Percentiles rank a stretch among this genome's conserved stretches.
These are phyloP conservation scores for Pythium aphanidermatum DNA, from an alignment of 352 stramenopile species.

Conservation along the genomic window DNA sequence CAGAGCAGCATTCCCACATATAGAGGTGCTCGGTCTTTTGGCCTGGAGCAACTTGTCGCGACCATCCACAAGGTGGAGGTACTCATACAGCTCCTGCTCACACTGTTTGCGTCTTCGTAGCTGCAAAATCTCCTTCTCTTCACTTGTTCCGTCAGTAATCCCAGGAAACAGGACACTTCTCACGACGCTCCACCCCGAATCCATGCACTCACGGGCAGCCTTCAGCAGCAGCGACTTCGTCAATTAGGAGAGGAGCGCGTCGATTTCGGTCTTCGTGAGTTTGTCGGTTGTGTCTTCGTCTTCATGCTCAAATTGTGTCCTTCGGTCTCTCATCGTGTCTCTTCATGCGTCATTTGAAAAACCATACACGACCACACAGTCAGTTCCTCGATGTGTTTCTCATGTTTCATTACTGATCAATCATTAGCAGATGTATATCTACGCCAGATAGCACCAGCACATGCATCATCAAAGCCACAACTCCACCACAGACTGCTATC, in stretches of 20 bases:
- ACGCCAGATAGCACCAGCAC: too few species aligned
- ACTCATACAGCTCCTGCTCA: slow-evolving; percentile 21
- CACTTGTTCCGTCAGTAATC: neutral
- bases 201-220: slow-evolving; percentile 2
- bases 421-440: too few species aligned
- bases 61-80: slow-evolving; percentile 47
- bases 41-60: slow-evolving; percentile 36
- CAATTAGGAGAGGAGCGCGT: neutral
- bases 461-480: too few species aligned
- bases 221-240: slow-evolving; percentile 13
- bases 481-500: too few species aligned
- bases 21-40: slow-evolving; percentile 46
- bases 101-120: slow-evolving; percentile 7
- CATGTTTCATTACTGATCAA: too few species aligned
- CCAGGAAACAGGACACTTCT: slow-evolving; percentile 7
- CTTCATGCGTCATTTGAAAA: too few species aligned
- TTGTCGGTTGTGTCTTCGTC: neutral
- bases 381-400: too few species aligned
- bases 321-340: too few species aligned
- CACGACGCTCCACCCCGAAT: neutral
- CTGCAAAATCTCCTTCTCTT: neutral
- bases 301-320: neutral
- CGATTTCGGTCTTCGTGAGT: neutral
- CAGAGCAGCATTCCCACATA: slow-evolving; percentile 62
- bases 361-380: too few species aligned